These are phyloP conservation scores for Kazachstania sp. DNA, from an alignment of 1,139 yeast species.

Conservation along the genomic window DNA sequence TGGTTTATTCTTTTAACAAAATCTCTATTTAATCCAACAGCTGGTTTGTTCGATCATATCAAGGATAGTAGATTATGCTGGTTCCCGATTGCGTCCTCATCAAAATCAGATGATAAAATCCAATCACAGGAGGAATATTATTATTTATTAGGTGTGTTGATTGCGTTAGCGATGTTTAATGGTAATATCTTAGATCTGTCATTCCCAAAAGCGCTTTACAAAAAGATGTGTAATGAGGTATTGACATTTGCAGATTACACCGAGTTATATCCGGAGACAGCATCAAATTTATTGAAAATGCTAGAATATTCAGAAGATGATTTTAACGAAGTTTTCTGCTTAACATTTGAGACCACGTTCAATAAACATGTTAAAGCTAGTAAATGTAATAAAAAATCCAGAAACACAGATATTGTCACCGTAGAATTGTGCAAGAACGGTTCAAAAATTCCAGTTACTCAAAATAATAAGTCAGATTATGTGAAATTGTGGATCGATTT, in stretches of 20 bases:
- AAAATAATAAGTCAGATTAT: constrained; percentile 48
- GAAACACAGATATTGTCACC: constrained; percentile 26
- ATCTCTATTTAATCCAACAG: constrained; percentile 57
- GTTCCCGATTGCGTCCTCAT: constrained; percentile 51
- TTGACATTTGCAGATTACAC: constrained; percentile 55
- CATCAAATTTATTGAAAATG: constrained; percentile 47
- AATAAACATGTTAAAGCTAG: constrained; percentile 26
- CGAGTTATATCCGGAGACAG: constrained; percentile 60
- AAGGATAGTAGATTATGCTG: constrained; percentile 68
- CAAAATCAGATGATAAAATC: constrained; percentile 15
- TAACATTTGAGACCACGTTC: constrained; percentile 43
- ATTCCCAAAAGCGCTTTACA: constrained; percentile 70
- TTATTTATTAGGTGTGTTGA: constrained; percentile 70
- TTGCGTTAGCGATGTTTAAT: constrained; percentile 87
- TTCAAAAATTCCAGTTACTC: constrained; percentile 41
- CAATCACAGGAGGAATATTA: constrained; percentile 38
- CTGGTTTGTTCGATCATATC: constrained; percentile 53
- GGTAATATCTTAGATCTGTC: constrained; percentile 75
- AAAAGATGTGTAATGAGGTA: constrained; percentile 53
- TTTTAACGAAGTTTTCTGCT: constrained; percentile 38
- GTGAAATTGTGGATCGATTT: constrained; percentile 55
- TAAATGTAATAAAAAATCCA: not conserved
- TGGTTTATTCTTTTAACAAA: constrained; percentile 76
- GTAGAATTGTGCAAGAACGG: constrained; percentile 56
- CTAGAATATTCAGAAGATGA: constrained; percentile 41